A percentile compares a stretch with the other conserved stretches of the same genome.
These are phyloP conservation scores for Tuber indicum DNA, from an alignment of 495 filamentous ascomycete species.

Conservation along the genomic window DNA sequence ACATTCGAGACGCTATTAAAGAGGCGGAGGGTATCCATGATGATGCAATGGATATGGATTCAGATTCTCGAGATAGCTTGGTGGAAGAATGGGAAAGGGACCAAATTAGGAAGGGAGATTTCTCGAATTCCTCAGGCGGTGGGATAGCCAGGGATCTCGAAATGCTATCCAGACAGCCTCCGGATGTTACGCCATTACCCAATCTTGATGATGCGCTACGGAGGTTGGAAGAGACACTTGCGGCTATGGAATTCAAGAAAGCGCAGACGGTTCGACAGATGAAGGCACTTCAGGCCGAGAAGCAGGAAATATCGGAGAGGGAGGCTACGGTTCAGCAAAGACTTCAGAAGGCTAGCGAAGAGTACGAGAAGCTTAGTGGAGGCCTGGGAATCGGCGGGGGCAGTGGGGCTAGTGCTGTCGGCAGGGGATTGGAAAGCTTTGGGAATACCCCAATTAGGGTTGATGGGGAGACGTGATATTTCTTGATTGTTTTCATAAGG, in stretches of 20 bases:
- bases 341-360: slow-evolving; percentile 71
- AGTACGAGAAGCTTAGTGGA: slow-evolving; percentile 50
- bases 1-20: slow-evolving; percentile 78
- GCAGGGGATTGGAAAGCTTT: slow-evolving; percentile 44
- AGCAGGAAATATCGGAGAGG: slow-evolving; percentile 61
- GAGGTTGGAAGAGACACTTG: slow-evolving; percentile 49
- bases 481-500: neutral
- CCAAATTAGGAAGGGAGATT: slow-evolving; percentile 58
- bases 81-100: slow-evolving; percentile 80
- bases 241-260: slow-evolving; percentile 52
- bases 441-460: slow-evolving; percentile 54
- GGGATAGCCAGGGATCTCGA: slow-evolving; percentile 35
- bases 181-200: slow-evolving; percentile 53
- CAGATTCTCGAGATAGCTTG: slow-evolving; percentile 71
- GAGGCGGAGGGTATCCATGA: slow-evolving; percentile 59
- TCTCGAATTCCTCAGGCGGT: slow-evolving; percentile 22
- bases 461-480: slow-evolving; percentile 21
- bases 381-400: slow-evolving; percentile 44
- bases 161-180: slow-evolving; percentile 43
- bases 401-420: slow-evolving; percentile 38
- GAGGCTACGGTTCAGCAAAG: slow-evolving; percentile 76
- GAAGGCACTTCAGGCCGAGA: slow-evolving; percentile 59
- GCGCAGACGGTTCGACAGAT: slow-evolving; percentile 53
- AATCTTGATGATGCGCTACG: slow-evolving; percentile 50
- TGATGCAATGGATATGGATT: slow-evolving; percentile 51